Conservation (phyloP, 208 protist species). For the Trypanosoma cruzi region DNA sequence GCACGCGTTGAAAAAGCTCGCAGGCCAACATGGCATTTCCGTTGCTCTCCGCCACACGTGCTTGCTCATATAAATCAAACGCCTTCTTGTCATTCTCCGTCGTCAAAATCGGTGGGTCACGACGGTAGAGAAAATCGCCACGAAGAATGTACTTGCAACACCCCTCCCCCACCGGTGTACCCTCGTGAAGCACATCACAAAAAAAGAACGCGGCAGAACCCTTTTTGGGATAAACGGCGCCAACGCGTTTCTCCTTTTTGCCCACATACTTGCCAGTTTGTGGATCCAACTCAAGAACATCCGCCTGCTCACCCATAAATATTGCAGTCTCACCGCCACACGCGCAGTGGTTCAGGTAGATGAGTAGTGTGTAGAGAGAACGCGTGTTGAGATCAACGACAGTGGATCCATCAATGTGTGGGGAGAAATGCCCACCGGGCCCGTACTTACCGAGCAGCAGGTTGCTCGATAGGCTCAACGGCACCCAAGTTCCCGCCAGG, state of each 20-base stretch:
- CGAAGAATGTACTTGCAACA: constrained; percentile 86
- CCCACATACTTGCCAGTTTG: constrained; percentile 58
- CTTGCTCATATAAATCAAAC: constrained; percentile 78
- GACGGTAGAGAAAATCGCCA: constrained; percentile 83
- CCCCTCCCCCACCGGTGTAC: constrained; percentile 60
- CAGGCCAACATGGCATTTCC: constrained; percentile 72
- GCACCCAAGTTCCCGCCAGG: constrained; percentile 77
- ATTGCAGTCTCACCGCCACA: constrained; percentile 81
- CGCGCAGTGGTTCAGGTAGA: constrained; percentile 89
- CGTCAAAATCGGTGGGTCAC: constrained; percentile 74
- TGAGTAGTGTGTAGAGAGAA: constrained; percentile 88
- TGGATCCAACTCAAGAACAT: constrained; percentile 59
- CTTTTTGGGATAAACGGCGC: constrained; percentile 57
- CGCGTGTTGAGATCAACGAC: constrained; percentile 88
- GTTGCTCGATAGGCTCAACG: constrained; percentile 68
- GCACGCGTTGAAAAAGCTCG: constrained; percentile 72
- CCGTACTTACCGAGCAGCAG: constrained; percentile 84
- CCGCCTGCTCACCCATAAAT: constrained; percentile 74
- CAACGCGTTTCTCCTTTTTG: constrained; percentile 43
- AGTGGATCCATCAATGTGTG: constrained; percentile 89
- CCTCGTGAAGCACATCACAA: constrained; percentile 88
- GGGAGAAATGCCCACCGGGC: constrained; percentile 90
- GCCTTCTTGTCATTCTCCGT: constrained; percentile 55
- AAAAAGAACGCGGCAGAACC: constrained; percentile 87
- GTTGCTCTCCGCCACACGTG: constrained; percentile 69